phyloP scores from a whole-genome alignment of 352 stramenopile species.

The Pythium pyrilobum region DNA sequence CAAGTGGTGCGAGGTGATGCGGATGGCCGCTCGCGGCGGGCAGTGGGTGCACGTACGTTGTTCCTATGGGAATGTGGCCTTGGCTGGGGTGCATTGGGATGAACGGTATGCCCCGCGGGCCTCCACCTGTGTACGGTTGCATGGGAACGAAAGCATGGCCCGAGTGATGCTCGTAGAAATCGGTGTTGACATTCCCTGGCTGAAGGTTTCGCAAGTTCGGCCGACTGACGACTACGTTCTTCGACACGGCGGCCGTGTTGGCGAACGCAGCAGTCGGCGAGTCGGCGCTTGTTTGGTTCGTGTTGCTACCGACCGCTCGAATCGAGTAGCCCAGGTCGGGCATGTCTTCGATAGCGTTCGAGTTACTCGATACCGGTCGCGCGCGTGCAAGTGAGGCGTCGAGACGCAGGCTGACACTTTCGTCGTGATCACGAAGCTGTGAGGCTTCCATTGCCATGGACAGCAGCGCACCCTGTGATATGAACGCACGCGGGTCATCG shows the following conservation, averaged over 20 bases:
- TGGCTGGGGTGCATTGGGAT: slow-evolving; percentile 9
- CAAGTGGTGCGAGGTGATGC: slow-evolving; percentile 13
- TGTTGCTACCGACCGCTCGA: not conserved
- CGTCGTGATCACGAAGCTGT: not conserved
- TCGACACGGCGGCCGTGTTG: slow-evolving; percentile 4
- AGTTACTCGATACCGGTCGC: not conserved
- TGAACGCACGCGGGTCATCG: not conserved
- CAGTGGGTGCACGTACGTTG: not conserved
- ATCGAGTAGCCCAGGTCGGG: slow-evolving; percentile 21
- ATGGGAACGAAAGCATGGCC: slow-evolving; percentile 3
- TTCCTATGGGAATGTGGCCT: not conserved
- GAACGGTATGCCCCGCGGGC: not conserved
- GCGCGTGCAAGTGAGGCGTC: not conserved
- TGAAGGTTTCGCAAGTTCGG: slow-evolving; percentile 12
- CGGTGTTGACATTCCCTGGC: not conserved
- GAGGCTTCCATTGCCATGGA: slow-evolving; percentile 19
- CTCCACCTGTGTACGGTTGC: not conserved
- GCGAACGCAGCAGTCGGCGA: no score
- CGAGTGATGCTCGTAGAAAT: slow-evolving; percentile 10
- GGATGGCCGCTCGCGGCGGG: not conserved
- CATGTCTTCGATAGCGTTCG: not conserved
- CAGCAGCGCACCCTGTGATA: slow-evolving; percentile 5
- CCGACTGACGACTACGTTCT: slow-evolving; percentile 15
- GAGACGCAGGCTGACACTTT: no score
- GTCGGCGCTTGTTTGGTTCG: not conserved